phyloP scores from a whole-genome alignment of 768 basidiomycete species.

The Fomitopsis pulvina region DNA sequence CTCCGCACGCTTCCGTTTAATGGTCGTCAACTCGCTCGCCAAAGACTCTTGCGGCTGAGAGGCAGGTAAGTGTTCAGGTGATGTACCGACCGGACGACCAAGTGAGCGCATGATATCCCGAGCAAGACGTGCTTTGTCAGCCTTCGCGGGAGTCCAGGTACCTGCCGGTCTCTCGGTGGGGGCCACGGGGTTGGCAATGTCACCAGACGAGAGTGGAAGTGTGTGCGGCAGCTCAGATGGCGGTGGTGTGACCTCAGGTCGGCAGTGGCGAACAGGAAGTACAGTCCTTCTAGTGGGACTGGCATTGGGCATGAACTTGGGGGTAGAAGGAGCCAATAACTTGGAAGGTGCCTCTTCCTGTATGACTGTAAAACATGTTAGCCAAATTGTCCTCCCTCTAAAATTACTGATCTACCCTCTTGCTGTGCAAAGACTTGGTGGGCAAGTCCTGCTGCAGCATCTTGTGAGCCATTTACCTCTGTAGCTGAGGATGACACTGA shows the following conservation, averaged over 20 bases:
- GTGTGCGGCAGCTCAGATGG: background rate
- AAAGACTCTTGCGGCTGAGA: background rate
- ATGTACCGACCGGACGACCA: slow-evolving; percentile 19
- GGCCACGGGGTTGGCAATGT: background rate
- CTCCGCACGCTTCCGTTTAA: slow-evolving; percentile 2
- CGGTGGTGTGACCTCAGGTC: background rate
- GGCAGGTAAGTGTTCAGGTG: background rate
- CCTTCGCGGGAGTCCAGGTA: slow-evolving; percentile 30
- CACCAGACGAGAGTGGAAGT: background rate
- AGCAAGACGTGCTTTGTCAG: slow-evolving; percentile 46
- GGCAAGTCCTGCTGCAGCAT: no score
- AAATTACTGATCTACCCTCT: no score
- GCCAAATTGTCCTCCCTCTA: no score
- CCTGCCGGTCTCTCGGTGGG: background rate
- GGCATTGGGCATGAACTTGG: background rate
- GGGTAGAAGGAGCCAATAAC: no score
- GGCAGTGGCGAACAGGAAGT: background rate
- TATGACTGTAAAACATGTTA: no score
- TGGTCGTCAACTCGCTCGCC: background rate
- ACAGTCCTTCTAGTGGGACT: background rate
- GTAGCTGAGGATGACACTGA: no score
- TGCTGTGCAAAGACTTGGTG: no score
- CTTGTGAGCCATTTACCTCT: no score
- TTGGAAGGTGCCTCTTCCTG: no score
- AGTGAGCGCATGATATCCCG: slow-evolving; percentile 51